Percentiles rank a stretch among this genome's conserved stretches.
These are phyloP conservation scores for Dipteronia sinensis DNA, from an alignment of 345 rosid genomes.

Conservation along the genomic window DNA sequence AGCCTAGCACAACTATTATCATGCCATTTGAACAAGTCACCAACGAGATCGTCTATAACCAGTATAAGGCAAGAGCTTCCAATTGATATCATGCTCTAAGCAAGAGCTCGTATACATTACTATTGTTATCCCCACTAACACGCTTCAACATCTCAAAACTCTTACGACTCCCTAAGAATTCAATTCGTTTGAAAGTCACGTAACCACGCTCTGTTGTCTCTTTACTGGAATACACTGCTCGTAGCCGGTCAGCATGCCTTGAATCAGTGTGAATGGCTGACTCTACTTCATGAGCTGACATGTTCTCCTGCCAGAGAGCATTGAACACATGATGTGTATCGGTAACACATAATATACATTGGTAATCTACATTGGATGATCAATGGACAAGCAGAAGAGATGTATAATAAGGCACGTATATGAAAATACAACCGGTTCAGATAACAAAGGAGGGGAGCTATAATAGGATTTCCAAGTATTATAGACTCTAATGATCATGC, in stretches of 20 bases:
- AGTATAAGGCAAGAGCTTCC: neutral
- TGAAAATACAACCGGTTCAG: neutral
- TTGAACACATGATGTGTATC: neutral
- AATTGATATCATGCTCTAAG: slow-evolving; percentile 53
- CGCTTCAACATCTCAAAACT: slow-evolving; percentile 85
- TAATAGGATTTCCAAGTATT: neutral
- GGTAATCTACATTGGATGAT: neutral
- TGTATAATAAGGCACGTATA: neutral
- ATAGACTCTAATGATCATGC: too few species aligned
- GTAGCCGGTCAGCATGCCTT: slow-evolving; percentile 77
- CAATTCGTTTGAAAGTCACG: slow-evolving; percentile 60
- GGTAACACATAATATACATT: too few species aligned
- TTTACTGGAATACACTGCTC: slow-evolving; percentile 59
- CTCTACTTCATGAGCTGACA: slow-evolving; percentile 65
- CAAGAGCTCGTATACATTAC: slow-evolving; percentile 80
- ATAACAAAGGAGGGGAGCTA: neutral
- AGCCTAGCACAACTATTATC: neutral
- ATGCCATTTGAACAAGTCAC: neutral
- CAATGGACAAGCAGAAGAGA: neutral
- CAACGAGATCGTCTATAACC: neutral
- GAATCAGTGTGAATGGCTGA: slow-evolving; percentile 87
- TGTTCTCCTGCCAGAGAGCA: slow-evolving; percentile 56
- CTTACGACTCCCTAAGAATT: slow-evolving; percentile 75
- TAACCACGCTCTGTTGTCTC: slow-evolving; percentile 50
- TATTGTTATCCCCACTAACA: slow-evolving; percentile 71